phyloP scores from a whole-genome alignment of 148 eudicot species.

The Agrostemma githago region DNA sequence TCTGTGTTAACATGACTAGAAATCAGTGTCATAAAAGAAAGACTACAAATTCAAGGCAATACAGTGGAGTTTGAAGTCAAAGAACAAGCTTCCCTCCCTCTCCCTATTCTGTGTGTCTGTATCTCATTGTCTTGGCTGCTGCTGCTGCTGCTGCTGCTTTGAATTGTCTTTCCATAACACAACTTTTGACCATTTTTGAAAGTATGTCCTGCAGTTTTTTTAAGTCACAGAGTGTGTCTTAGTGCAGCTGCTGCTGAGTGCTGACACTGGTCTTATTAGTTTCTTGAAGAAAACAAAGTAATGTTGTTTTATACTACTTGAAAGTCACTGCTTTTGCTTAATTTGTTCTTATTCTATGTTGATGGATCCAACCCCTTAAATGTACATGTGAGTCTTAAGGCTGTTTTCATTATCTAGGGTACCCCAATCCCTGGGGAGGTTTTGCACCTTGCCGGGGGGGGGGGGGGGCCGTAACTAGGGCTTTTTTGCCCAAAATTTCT shows the following conservation, averaged over 20 bases:
- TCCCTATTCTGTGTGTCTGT: no score
- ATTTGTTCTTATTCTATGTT: not conserved
- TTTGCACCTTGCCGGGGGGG: no score
- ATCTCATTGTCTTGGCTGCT: not conserved
- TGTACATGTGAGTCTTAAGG: no score
- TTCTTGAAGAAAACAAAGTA: not conserved
- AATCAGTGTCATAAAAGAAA: not conserved
- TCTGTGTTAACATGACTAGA: not conserved
- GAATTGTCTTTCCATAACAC: not conserved
- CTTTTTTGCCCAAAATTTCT: no score
- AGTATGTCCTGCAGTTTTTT: not conserved
- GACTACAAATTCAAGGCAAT: not conserved
- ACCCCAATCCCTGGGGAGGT: no score
- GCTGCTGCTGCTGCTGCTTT: constrained; percentile 9
- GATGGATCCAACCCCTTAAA: no score
- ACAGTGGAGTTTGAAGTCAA: not conserved
- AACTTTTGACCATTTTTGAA: not conserved
- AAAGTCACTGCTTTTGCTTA: not conserved
- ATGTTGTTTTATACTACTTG: not conserved
- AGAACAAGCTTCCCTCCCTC: not conserved
- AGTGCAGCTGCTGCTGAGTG: not conserved
- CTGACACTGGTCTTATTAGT: not conserved
- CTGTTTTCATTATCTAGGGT: no score
- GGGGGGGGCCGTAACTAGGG: no score
- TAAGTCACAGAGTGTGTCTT: not conserved